Conservation (phyloP, 495 filamentous ascomycete genomes). For the Rostrohypoxylon terebratum region DNA sequence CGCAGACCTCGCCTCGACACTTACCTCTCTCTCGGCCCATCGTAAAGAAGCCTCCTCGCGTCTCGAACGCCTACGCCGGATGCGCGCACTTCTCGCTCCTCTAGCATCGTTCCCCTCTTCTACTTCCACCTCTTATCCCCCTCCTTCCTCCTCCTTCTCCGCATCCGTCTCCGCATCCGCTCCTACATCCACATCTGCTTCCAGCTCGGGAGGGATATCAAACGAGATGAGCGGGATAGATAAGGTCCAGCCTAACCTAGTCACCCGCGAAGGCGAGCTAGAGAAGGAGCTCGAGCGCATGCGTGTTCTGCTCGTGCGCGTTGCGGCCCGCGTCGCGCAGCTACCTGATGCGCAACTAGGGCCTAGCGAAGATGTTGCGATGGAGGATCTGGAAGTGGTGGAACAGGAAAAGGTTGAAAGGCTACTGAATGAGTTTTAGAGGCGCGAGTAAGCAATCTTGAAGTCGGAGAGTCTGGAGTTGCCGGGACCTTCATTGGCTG, state of each 20-base stretch:
- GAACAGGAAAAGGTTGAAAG: slow-evolving; percentile 58
- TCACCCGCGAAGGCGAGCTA: slow-evolving; percentile 78
- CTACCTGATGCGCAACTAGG: slow-evolving; percentile 45
- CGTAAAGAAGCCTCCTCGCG: slow-evolving; percentile 66
- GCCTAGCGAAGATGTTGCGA: slow-evolving; percentile 31
- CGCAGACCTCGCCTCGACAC: slow-evolving; percentile 62
- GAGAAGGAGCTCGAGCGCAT: slow-evolving; percentile 79
- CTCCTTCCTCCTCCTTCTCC: background rate
- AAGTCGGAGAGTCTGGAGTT: slow-evolving; percentile 14
- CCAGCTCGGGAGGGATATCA: background rate
- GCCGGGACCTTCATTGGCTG: background rate
- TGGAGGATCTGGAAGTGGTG: slow-evolving; percentile 51
- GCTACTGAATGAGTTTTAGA: slow-evolving; percentile 54
- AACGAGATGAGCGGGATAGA: slow-evolving; percentile 25
- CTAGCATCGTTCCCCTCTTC: slow-evolving; percentile 4
- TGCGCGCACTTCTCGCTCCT: slow-evolving; percentile 73
- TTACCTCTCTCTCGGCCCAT: slow-evolving; percentile 64
- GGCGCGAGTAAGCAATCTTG: background rate
- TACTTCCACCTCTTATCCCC: background rate
- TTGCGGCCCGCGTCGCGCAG: slow-evolving; percentile 69
- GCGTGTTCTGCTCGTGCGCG: slow-evolving; percentile 77
- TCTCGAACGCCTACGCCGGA: slow-evolving; percentile 66
- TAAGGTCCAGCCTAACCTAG: slow-evolving; percentile 80
- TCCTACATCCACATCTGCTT: background rate
- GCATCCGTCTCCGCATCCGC: background rate